phyloP scores from a whole-genome alignment of 2,329 filamentous ascomycete species.

The Epichloe hybrida region DNA sequence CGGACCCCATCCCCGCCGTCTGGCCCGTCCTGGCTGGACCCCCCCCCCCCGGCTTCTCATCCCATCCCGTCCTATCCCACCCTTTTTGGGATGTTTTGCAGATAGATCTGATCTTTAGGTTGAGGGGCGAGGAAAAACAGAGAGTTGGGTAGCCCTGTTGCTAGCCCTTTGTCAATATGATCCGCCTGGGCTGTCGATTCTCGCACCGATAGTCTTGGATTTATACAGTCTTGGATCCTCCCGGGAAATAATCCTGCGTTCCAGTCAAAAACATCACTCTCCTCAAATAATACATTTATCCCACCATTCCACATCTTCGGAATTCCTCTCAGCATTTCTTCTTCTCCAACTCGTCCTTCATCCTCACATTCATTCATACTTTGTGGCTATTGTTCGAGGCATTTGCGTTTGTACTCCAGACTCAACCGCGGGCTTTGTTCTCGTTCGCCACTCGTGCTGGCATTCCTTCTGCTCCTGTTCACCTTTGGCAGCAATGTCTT shows the following conservation, averaged over 20 bases:
- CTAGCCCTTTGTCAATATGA: slow-evolving; percentile 21
- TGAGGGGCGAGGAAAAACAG: slow-evolving; percentile 13
- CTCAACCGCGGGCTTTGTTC: slow-evolving; percentile 12
- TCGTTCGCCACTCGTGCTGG: slow-evolving; percentile 14
- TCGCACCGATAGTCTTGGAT: slow-evolving; percentile 23
- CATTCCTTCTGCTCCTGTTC: slow-evolving; percentile 18
- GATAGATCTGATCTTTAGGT: slow-evolving; percentile 22
- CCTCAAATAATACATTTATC: slow-evolving; percentile 26
- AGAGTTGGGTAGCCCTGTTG: slow-evolving; percentile 11
- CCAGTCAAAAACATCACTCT: slow-evolving; percentile 23
- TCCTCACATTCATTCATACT: slow-evolving; percentile 13
- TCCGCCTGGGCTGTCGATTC: slow-evolving; percentile 16
- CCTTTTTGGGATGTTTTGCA: slow-evolving; percentile 13
- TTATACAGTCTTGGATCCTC: slow-evolving; percentile 23
- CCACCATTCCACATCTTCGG: slow-evolving; percentile 28
- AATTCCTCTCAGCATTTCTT: slow-evolving; percentile 32
- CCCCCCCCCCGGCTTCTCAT: slow-evolving; percentile 3
- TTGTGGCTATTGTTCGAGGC: slow-evolving; percentile 15
- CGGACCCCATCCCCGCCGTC: slow-evolving; percentile 2
- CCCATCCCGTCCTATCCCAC: background rate
- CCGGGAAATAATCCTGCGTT: slow-evolving; percentile 19
- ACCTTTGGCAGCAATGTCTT: slow-evolving; percentile 19
- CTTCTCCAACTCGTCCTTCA: slow-evolving; percentile 21
- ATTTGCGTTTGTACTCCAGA: slow-evolving; percentile 10
- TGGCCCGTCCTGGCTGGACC: slow-evolving; percentile 2